Conservation (phyloP, 495 filamentous ascomycete species). For the Hamigera avellanea region DNA sequence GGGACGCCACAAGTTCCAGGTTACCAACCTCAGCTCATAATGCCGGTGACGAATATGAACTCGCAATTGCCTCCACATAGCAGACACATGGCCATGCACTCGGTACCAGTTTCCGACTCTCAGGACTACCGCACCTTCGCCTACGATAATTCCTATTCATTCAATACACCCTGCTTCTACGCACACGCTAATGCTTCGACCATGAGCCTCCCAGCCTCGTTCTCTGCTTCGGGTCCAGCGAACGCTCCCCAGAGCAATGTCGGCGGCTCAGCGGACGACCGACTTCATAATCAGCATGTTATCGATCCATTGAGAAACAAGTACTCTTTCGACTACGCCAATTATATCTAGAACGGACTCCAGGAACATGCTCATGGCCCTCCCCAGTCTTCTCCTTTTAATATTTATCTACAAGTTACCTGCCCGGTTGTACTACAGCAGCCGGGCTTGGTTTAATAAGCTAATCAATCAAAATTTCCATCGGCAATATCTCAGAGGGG, state of each 20-base stretch:
- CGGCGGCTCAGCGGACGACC: slow-evolving; percentile 12
- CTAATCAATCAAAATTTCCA: no score
- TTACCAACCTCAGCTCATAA: slow-evolving; percentile 22
- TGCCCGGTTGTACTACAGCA: slow-evolving; percentile 1
- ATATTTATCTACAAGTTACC: slow-evolving; percentile 1
- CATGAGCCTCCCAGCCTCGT: slow-evolving; percentile 26
- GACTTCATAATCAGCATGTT: slow-evolving; percentile 13
- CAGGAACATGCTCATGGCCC: not conserved
- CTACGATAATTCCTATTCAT: slow-evolving; percentile 22
- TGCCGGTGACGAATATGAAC: slow-evolving; percentile 22
- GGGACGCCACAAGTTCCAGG: slow-evolving; percentile 22
- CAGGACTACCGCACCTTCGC: slow-evolving; percentile 25
- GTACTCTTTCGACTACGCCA: slow-evolving; percentile 26
- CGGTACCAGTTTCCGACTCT: slow-evolving; percentile 21
- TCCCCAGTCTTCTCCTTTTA: not conserved
- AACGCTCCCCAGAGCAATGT: slow-evolving; percentile 9
- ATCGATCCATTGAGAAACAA: slow-evolving; percentile 21
- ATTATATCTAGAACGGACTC: slow-evolving; percentile 17
- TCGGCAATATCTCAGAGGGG: no score
- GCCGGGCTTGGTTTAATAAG: not conserved
- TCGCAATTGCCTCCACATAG: slow-evolving; percentile 20
- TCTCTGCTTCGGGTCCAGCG: slow-evolving; percentile 16
- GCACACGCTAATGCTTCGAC: slow-evolving; percentile 26
- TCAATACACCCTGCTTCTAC: slow-evolving; percentile 19
- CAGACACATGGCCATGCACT: slow-evolving; percentile 21